Base-by-base conservation (phyloP, 163 green algal species). In the Trebouxiophyceae sp. region DNA sequence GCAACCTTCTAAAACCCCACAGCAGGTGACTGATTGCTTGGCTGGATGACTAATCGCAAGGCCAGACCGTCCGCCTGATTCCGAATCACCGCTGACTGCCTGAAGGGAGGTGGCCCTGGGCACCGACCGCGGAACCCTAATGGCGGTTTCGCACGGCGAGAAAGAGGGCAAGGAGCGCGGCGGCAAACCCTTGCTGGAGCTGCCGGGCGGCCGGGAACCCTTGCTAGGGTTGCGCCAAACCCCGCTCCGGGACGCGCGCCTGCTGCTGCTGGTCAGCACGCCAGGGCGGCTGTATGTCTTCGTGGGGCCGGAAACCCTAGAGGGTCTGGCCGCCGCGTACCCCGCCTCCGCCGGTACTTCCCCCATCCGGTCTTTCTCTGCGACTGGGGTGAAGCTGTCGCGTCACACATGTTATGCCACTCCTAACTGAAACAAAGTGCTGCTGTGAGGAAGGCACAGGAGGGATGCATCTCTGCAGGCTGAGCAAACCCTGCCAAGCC, bases 241-340 rank as follows among this genome's bases (percentile, higher is more conserved):
- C 16, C 23, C 56, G 2, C 55, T 71, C 33, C 55, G 63, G 8
- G n/a, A 45, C 3, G 46, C 39, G 16, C 33, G 65, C 5, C 24
- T 33, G 2, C 60, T 87, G 54, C 74, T 92, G 58, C 61, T 93
- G 61, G 63, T 83, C 7, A 63, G 84, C 26, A 89, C 80, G 8
- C 69, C 78, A 24, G 63, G 57, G 0, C 78, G 75, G 5, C 73
- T 93, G 24, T 85, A 87, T 54, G 62, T 81, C 16, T 87, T 91
- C 33, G 20, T 62, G 23, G 76, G 74, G 2, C 63, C 29, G 4
- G 31, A 61, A 16, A 68, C 50, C 33, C 65, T 86, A 55, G 82
- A 85, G 27, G 58, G 59, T 16, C 59, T 84, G 19, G 86, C 82
- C 63, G 32, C 57, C 16, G n/a, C 33, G 22, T 75, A 74, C 57